Base-by-base conservation (phyloP, 139 green algal species). In the Astrephomene gubernaculifera region DNA sequence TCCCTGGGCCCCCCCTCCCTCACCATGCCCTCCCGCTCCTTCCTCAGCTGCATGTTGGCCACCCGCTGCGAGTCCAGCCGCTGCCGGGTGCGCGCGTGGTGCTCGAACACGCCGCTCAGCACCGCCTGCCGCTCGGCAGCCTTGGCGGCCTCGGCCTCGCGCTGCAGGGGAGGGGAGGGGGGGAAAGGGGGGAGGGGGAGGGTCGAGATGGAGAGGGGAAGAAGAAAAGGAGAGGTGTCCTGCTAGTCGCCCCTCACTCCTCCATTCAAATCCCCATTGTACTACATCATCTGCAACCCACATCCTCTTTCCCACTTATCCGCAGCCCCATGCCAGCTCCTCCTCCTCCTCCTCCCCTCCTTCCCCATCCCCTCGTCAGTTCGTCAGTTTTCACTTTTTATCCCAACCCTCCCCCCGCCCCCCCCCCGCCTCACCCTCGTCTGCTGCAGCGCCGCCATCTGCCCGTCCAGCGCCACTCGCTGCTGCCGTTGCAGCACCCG, bases 11-110 rank as follows among this genome's bases (percentile, higher is more conserved):
- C 63, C 7, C n/a, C 31, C 6, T 27, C n/a, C 63, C n/a, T 41
- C 60, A 83, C 76, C 76, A 83, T 83, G n/a, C 54, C 36, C 24
- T 83, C 76, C 1, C 76, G 60, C n/a, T 83, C 76, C 7, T 33
- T 24, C n/a, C 24, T 31, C 3, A 83, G 10, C n/a, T 70, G 76
- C 60, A 72, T 35, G 8, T 35, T 9, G 7, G 76, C 76, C 39
- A 36, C 41, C 41, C 76, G 38, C 39, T 61, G 39, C 22, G 24
- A 29, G 35, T 72, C 76, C 41, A 54, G 10, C n/a, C 41, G 29
- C 38, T 70, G 76, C 41, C 57, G 38, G 21, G 49, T 36, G 29
- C 31, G 33, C 9, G 76, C 60, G 39, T 83, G 57, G 57, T 70
- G 52, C 39, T 38, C 17, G n/a, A 35, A 33, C 39, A 45, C 39